These are phyloP conservation scores for Lachnellula arida DNA, from an alignment of 2,329 filamentous ascomycete species.

Conservation along the genomic window DNA sequence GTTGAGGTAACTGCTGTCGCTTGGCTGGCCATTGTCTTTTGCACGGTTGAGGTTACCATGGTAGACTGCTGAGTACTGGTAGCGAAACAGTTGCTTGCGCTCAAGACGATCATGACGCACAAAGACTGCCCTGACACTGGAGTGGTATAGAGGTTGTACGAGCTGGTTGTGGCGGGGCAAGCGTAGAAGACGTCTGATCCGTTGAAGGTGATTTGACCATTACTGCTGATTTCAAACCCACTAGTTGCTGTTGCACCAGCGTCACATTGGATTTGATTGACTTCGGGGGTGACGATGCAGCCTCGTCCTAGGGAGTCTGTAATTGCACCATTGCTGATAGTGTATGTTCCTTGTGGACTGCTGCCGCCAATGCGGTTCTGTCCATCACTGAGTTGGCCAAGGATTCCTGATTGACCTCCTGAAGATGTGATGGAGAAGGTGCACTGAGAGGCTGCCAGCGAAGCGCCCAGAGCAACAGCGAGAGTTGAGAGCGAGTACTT, in stretches of 20 bases:
- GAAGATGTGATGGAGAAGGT: slow-evolving; percentile 48
- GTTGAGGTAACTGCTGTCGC: neutral
- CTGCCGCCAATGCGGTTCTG: slow-evolving; percentile 53
- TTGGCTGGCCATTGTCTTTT: neutral
- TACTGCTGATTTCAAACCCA: slow-evolving; percentile 51
- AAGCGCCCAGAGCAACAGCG: slow-evolving; percentile 32
- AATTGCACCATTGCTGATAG: slow-evolving; percentile 47
- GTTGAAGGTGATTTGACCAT: slow-evolving; percentile 48
- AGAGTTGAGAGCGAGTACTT: slow-evolving; percentile 32
- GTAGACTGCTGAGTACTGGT: neutral
- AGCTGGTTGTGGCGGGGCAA: slow-evolving; percentile 40
- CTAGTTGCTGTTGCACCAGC: slow-evolving; percentile 43
- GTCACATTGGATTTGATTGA: slow-evolving; percentile 38
- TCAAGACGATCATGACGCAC: slow-evolving; percentile 33
- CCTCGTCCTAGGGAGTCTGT: slow-evolving; percentile 51
- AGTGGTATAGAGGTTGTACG: slow-evolving; percentile 36
- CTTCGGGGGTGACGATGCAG: slow-evolving; percentile 47
- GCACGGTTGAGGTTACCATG: neutral
- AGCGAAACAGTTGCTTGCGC: slow-evolving; percentile 34
- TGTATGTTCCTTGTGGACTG: slow-evolving; percentile 45
- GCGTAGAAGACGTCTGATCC: slow-evolving; percentile 50
- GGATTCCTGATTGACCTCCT: slow-evolving; percentile 43
- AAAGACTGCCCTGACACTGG: slow-evolving; percentile 22
- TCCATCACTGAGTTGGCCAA: slow-evolving; percentile 57
- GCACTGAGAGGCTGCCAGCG: slow-evolving; percentile 38